Base-by-base conservation (phyloP, 257 asterid genomes). In the Knoxia roxburghii region DNA sequence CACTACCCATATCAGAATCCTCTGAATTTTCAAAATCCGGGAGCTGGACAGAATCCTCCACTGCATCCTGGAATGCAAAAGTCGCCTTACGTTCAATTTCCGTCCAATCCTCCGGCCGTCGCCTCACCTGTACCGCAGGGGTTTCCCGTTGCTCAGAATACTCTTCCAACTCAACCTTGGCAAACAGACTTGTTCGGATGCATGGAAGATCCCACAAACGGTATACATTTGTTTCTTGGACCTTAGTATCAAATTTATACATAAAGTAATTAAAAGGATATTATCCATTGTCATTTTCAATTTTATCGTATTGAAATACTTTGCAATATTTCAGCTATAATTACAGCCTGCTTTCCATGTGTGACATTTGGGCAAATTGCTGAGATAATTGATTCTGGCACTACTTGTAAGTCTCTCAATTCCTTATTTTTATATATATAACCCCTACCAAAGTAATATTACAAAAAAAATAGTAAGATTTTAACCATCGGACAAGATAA, bases 311-410 rank as follows among this genome's bases (percentile, higher is more conserved):
- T n/a, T n/a, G n/a, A n/a, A n/a, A n/a, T n/a, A n/a, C n/a, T n/a
- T n/a, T n/a, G n/a, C n/a, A n/a, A n/a, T n/a, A n/a, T 37, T 57
- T 39, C 83, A 79, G 80, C 83, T 65, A 53, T 79, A 26, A 17
- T 75, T 7, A 79, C 80, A 55, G 69, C 63, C 6, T 72, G 78
- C 65, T 72, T 79, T 65, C 83, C 83, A 33, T 79, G 78, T 76
- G 71, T 87, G 39, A 82, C 90, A 2, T 87, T 84, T 20, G 90
- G 90, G 30, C 90, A 84, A 76, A 81, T 82, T 68, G 90, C 95
- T 13, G 89, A 87, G 75, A 69, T 84, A 49, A 21, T 82, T 57
- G 95, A 87, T 79, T 50, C 75, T 23, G 90, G 89, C 55, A 73
- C 45, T 50, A 73, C 90, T 15, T 64, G 90, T 86, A 79, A 84